Evolutionary conservation across 2,329 filamentous ascomycete genomes (phyloP).

Genomic region (Botrytis fragariae): DNA sequence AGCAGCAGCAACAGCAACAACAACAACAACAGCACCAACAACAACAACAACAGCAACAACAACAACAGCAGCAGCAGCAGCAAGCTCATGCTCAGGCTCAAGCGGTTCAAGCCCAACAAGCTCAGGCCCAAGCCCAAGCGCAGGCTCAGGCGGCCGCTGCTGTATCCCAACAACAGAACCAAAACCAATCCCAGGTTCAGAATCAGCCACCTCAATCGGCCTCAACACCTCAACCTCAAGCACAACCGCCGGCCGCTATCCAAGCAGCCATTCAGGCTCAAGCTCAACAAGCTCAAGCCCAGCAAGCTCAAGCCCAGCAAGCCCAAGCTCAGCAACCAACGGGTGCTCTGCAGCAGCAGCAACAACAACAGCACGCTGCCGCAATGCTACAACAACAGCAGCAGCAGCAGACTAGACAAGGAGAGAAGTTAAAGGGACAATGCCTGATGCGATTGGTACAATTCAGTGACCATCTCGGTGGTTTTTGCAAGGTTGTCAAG

Average conservation of each 20-base stretch:
- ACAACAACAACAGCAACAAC: too few species aligned
- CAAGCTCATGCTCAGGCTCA: slow-evolving; percentile 42
- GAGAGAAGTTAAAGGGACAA: slow-evolving; percentile 49
- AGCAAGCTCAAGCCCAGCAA: slow-evolving; percentile 42
- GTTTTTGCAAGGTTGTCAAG: slow-evolving; percentile 49
- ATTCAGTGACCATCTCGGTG: slow-evolving; percentile 61
- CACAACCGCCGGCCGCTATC: slow-evolving; percentile 39
- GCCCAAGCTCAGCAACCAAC: slow-evolving; percentile 31
- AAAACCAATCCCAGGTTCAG: slow-evolving; percentile 47
- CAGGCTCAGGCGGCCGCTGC: slow-evolving; percentile 42
- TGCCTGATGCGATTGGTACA: slow-evolving; percentile 60
- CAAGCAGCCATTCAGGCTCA: slow-evolving; percentile 40
- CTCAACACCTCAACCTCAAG: slow-evolving; percentile 43
- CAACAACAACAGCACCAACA: slow-evolving; percentile 26
- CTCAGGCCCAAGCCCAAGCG: slow-evolving; percentile 34
- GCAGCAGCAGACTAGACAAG: slow-evolving; percentile 40
- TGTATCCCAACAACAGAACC: slow-evolving; percentile 47
- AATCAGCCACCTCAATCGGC: slow-evolving; percentile 44
- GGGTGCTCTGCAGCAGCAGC: slow-evolving; percentile 31
- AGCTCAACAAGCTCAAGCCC: slow-evolving; percentile 41
- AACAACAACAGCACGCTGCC: slow-evolving; percentile 31
- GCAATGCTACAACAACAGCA: slow-evolving; percentile 36
- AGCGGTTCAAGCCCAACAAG: slow-evolving; percentile 20
- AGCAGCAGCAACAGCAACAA: slow-evolving; percentile 36
- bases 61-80: slow-evolving; percentile 28